Percentiles rank a stretch among this genome's conserved stretches.
Conservation (phyloP, 768 basidiomycete species). For the Hypholoma sublateritium region DNA sequence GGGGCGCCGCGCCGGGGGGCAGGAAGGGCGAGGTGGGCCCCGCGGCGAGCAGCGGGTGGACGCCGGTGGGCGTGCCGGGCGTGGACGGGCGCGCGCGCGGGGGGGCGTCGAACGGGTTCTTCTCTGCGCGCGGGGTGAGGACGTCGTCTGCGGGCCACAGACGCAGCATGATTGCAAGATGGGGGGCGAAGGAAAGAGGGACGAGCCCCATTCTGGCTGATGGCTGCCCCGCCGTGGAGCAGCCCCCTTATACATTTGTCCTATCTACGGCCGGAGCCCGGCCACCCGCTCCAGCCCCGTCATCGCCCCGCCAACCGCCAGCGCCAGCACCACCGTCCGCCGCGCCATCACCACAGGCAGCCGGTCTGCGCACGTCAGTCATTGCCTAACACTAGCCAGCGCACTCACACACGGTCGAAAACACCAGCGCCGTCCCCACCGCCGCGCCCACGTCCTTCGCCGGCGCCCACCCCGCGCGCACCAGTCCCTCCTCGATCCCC, state of each 20-base stretch:
- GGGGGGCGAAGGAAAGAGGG: conserved; percentile 9
- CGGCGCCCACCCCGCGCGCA: conserved; percentile 34
- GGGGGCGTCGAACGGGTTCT: conserved; percentile 62
- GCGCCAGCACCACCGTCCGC: conserved; percentile 53
- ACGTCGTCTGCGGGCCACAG: conserved; percentile 57
- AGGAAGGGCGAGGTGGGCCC: conserved; percentile 21
- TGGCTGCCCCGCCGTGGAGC: conserved; percentile 10
- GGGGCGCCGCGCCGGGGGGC: conserved; percentile 32
- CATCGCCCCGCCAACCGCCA: conserved; percentile 55
- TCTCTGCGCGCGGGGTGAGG: conserved; percentile 57
- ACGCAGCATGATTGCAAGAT: conserved; percentile 56
- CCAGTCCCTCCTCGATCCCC: conserved; percentile 41
- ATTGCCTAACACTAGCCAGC: neutral
- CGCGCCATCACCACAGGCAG: conserved; percentile 50
- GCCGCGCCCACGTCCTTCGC: conserved; percentile 62
- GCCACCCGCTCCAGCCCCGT: conserved; percentile 40
- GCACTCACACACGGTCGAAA: conserved; percentile 52
- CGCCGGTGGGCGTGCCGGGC: conserved; percentile 30
- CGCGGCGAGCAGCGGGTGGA: conserved; percentile 39
- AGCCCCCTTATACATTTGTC: conserved; percentile 15
- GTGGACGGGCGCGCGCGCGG: conserved; percentile 8
- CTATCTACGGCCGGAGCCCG: conserved; percentile 19
- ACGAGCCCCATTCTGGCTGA: conserved; percentile 14
- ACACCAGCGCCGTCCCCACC: conserved; percentile 58
- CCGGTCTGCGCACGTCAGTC: conserved; percentile 43